Percentiles rank a stretch among this genome's conserved stretches.
These are phyloP conservation scores for Cenchrus fungigraminus DNA, from an alignment of 176 grass and related monocot genomes.

Conservation along the genomic window DNA sequence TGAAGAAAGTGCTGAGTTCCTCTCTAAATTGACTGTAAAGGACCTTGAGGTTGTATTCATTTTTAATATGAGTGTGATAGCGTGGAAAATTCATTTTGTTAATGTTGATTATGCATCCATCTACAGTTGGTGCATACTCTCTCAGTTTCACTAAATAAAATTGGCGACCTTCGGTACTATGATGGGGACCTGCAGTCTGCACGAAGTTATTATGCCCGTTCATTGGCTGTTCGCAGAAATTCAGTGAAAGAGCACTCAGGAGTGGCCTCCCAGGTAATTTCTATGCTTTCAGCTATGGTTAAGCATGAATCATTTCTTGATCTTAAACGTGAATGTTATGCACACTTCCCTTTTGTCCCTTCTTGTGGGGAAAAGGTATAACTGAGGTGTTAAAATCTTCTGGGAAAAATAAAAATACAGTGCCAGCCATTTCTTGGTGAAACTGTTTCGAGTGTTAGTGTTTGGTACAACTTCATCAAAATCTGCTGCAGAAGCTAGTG, in stretches of 20 bases:
- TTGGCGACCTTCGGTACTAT: conserved; percentile 86
- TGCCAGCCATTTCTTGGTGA: neutral
- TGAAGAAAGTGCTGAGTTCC: conserved; percentile 88
- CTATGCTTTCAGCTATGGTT: neutral
- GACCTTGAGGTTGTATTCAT: conserved; percentile 76
- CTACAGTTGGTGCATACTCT: conserved; percentile 79
- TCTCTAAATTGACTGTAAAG: conserved; percentile 63
- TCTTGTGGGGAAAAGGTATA: neutral
- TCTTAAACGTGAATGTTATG: neutral
- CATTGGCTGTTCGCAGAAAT: conserved; percentile 75
- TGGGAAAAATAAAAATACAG: neutral
- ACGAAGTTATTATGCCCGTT: conserved; percentile 73
- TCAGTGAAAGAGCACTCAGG: conserved; percentile 74
- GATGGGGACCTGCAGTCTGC: conserved; percentile 80
- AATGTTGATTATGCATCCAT: conserved; percentile 40
- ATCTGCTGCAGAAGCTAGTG: too few species aligned
- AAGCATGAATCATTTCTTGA: neutral
- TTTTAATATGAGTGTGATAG: neutral
- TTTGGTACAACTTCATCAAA: too few species aligned
- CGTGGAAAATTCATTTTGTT: conserved; percentile 13
- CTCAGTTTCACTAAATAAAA: conserved; percentile 93
- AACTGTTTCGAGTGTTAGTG: too few species aligned
- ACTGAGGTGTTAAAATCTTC: neutral
- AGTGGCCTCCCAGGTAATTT: conserved; percentile 75
- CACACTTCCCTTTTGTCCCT: neutral